A percentile compares a stretch with the other conserved stretches of the same genome.
These are phyloP conservation scores for Talaromyces stipitatus DNA, from an alignment of 495 filamentous ascomycete genomes.

Conservation along the genomic window DNA sequence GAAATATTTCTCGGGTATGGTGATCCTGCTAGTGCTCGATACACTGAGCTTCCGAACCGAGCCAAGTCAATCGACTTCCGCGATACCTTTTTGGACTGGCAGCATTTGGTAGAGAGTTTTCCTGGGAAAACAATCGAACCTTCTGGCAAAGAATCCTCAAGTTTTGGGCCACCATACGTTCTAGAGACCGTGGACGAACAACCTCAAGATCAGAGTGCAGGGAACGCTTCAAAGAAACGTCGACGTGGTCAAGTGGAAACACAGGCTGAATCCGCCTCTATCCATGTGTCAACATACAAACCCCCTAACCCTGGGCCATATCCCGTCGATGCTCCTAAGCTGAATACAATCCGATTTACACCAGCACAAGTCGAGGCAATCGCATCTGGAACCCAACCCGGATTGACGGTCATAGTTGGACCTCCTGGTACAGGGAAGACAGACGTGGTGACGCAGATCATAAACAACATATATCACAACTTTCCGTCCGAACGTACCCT, in stretches of 20 bases:
- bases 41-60: conserved; percentile 72
- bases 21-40: conserved; percentile 80
- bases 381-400: conserved; percentile 86
- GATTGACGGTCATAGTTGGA: conserved; percentile 88
- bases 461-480: conserved; percentile 98
- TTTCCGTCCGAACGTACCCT: conserved; percentile 88
- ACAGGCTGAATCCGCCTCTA: conserved; percentile 50
- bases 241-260: conserved; percentile 62
- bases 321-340: conserved; percentile 74
- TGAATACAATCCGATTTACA: conserved; percentile 83
- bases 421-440: conserved; percentile 97
- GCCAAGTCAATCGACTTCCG: conserved; percentile 76
- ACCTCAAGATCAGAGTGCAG: conserved; percentile 28
- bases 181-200: conserved; percentile 55
- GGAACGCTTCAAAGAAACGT: conserved; percentile 70
- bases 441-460: conserved; percentile 96
- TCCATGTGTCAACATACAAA: conserved; percentile 87
- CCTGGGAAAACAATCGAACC: conserved; percentile 79
- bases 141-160: conserved; percentile 56
- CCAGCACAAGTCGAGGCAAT: conserved; percentile 89
- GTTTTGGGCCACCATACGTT: conserved; percentile 82
- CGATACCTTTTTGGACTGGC: conserved; percentile 93
- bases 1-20: conserved; percentile 97
- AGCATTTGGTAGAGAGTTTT: conserved; percentile 82
- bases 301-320: conserved; percentile 89